These are phyloP conservation scores for Podaxis sp. DNA, from an alignment of 768 basidiomycete species.

Conservation along the genomic window DNA sequence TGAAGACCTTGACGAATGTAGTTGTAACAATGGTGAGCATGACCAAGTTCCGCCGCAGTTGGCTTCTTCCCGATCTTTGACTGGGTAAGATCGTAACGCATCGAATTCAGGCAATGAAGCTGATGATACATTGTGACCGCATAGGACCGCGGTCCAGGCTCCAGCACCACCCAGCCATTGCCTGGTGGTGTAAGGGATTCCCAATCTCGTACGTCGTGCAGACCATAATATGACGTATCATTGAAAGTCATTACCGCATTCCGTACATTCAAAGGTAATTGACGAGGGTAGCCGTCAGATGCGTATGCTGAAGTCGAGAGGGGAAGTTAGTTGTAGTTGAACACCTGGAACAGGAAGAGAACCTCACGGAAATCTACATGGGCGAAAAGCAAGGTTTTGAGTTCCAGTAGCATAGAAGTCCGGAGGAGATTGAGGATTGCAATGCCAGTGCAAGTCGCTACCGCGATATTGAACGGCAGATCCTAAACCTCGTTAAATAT, in stretches of 20 bases:
- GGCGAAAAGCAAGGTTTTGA: not conserved
- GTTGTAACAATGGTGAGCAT: slow-evolving; percentile 17
- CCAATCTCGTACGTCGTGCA: slow-evolving; percentile 19
- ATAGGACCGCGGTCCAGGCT: slow-evolving; percentile 10
- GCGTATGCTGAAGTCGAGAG: not conserved
- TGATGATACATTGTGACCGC: slow-evolving; percentile 21
- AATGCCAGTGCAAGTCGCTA: not conserved
- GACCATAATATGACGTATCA: slow-evolving; percentile 15
- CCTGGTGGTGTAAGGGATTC: slow-evolving; percentile 16
- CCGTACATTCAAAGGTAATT: slow-evolving; percentile 10
- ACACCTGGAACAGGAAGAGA: not conserved
- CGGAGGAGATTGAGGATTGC: not conserved
- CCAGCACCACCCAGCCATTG: slow-evolving; percentile 17
- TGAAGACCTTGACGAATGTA: slow-evolving; percentile 14
- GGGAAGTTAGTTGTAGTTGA: not conserved
- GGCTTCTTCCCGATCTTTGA: slow-evolving; percentile 14
- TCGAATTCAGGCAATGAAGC: slow-evolving; percentile 19
- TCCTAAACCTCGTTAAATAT: not conserved
- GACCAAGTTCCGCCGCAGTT: slow-evolving; percentile 10
- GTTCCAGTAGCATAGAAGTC: not conserved
- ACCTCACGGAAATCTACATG: slow-evolving; percentile 1
- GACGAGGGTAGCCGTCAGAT: slow-evolving; percentile 10
- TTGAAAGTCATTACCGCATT: slow-evolving; percentile 15
- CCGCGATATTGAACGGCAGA: not conserved
- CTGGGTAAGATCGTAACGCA: slow-evolving; percentile 19